These are phyloP conservation scores for Atkinsonella texensis DNA, from an alignment of 2,329 filamentous ascomycete genomes.

Conservation along the genomic window DNA sequence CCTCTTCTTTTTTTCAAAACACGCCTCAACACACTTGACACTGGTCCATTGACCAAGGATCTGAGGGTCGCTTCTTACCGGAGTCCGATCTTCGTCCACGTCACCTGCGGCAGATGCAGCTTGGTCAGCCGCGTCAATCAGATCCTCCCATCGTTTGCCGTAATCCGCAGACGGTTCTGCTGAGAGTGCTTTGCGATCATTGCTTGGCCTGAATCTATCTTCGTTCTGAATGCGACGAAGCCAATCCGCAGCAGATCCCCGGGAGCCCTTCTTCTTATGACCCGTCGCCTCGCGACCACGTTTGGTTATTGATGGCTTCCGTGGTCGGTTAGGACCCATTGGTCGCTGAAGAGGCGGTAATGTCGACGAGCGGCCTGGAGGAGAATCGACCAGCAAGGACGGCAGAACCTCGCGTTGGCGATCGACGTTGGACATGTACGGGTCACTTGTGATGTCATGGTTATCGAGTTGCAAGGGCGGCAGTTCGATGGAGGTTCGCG, in stretches of 20 bases:
- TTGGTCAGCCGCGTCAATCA: slow-evolving; percentile 71
- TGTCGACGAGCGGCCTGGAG: slow-evolving; percentile 77
- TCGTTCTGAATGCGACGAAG: slow-evolving; percentile 46
- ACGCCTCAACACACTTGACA: background rate
- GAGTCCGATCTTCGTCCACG: slow-evolving; percentile 80
- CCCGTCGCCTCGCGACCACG: slow-evolving; percentile 60
- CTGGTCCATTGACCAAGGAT: background rate
- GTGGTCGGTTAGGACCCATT: slow-evolving; percentile 57
- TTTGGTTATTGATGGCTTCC: slow-evolving; percentile 80
- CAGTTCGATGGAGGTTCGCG: slow-evolving; percentile 58
- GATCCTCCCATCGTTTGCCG: slow-evolving; percentile 89
- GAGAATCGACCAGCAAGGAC: slow-evolving; percentile 70
- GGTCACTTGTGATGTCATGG: slow-evolving; percentile 59
- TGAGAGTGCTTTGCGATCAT: slow-evolving; percentile 72
- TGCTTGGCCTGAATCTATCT: slow-evolving; percentile 51
- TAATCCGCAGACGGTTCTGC: slow-evolving; percentile 72
- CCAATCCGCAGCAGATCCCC: slow-evolving; percentile 57
- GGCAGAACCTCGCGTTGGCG: slow-evolving; percentile 62
- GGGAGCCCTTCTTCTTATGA: slow-evolving; percentile 70
- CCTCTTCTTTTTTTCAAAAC: too few species aligned
- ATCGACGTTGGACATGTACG: slow-evolving; percentile 45
- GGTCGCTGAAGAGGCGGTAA: slow-evolving; percentile 71
- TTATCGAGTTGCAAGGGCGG: slow-evolving; percentile 51
- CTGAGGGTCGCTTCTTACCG: slow-evolving; percentile 44
- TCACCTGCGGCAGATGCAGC: slow-evolving; percentile 80